phyloP scores from a whole-genome alignment of 345 rosid genomes.

The Gynandropsis gynandra region DNA sequence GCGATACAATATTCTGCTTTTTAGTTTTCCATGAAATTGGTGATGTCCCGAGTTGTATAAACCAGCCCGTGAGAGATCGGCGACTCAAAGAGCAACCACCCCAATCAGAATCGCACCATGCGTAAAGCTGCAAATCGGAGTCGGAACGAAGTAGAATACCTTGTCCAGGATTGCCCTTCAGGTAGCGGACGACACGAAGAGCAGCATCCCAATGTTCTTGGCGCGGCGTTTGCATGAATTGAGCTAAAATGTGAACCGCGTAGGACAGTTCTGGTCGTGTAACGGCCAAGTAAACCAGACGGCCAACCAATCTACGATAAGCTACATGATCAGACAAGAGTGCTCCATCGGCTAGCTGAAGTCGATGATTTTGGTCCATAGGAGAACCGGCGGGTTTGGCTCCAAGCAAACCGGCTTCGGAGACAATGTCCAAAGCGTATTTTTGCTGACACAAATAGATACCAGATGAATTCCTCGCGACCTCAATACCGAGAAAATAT shows the following conservation, averaged over 20 bases:
- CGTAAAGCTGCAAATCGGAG: background rate
- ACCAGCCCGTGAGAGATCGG: background rate
- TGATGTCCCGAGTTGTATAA: background rate
- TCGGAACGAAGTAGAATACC: background rate
- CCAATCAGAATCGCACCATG: conserved; percentile 9
- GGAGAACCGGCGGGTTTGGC: background rate
- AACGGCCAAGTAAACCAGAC: background rate
- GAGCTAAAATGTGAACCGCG: background rate
- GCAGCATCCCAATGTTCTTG: background rate
- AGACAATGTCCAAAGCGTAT: background rate
- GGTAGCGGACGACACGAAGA: background rate
- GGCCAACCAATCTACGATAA: background rate
- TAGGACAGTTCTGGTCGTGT: background rate
- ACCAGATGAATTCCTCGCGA: background rate
- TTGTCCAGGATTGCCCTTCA: background rate
- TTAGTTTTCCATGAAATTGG: conserved; percentile 8
- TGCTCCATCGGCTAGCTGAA: background rate
- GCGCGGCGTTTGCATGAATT: background rate
- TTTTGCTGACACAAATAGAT: background rate
- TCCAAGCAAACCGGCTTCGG: background rate
- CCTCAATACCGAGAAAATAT: background rate
- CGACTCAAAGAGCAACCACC: background rate
- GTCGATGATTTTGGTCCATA: background rate
- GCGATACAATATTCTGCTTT: background rate
- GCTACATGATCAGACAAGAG: background rate